These are phyloP conservation scores for Thecaphora frezii DNA, from an alignment of 1,284 basidiomycete species.

Conservation along the genomic window DNA sequence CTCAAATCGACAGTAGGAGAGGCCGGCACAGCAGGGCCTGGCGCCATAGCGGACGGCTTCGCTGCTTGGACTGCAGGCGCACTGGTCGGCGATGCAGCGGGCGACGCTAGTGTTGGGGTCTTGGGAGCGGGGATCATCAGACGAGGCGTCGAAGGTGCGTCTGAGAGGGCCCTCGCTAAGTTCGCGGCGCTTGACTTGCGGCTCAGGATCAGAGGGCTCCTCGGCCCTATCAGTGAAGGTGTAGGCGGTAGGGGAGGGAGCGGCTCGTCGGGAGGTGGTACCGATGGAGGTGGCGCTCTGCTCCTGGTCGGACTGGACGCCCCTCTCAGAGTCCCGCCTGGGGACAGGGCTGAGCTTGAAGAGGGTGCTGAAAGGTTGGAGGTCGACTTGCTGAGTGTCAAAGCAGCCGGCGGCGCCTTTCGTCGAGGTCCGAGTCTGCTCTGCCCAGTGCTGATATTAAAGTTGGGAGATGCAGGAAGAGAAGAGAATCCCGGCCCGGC, in stretches of 20 bases:
- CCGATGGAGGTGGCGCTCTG: slow-evolving; percentile 29
- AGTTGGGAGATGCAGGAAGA: neutral
- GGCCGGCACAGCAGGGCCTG: too few species aligned
- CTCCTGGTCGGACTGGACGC: slow-evolving; percentile 20
- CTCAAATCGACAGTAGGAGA: too few species aligned
- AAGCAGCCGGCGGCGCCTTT: slow-evolving; percentile 24
- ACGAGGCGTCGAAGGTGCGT: neutral
- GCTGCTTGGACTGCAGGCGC: too few species aligned
- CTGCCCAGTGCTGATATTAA: slow-evolving; percentile 11
- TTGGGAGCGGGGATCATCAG: neutral
- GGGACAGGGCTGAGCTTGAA: neutral
- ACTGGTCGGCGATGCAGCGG: too few species aligned
- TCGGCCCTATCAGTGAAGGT: slow-evolving; percentile 13
- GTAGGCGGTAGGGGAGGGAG: slow-evolving; percentile 42
- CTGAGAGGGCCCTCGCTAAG: neutral
- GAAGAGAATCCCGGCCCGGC: neutral
- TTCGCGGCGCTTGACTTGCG: neutral
- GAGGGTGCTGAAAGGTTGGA: slow-evolving; percentile 5
- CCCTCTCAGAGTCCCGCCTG: slow-evolving; percentile 1
- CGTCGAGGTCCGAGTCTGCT: slow-evolving; percentile 17
- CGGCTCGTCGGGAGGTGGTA: slow-evolving; percentile 35
- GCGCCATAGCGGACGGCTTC: too few species aligned
- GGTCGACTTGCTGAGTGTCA: slow-evolving; percentile 11
- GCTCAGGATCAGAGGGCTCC: slow-evolving; percentile 10
- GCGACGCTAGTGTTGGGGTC: neutral